Base-by-base conservation (phyloP, 805 yeast species). In the Pichia deserticola region DNA sequence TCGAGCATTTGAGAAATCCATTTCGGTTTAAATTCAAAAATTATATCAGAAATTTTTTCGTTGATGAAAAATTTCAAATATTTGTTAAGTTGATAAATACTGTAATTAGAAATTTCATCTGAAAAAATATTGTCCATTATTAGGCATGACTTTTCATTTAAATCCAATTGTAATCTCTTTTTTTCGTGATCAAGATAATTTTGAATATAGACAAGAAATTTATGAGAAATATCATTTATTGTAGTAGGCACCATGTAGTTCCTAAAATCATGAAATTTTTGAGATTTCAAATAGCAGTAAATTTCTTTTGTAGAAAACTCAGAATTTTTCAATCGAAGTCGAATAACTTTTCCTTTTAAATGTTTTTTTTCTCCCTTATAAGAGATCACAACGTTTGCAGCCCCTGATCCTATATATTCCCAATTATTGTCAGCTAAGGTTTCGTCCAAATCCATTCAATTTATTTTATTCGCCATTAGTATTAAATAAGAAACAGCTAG, bases 1-100 rank as follows among this genome's bases (percentile, higher is more conserved):
- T 28, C 27, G 1, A 62, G 64, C n/a, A 67, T 68, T 37, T 62
- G 62, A 54, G 73, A 73, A 25, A 76, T 57, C 81, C 81, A 77
- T 59, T 77, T 77, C 0, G 81, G 81, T 49, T 77, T 77, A 49
- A 76, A 63, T 54, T 77, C 81, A 49, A 76, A 66, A 55, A 42
- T 25, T 5, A 54, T 36, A 7, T 48, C 48, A 4, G 51, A 37
- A 1, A 35, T 10, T 12, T 36, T 30, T 0, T 46, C 32, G 29
- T 51, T 47, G 1, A 54, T n/a, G 43, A 57, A 60, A 15, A 65
- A 51, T 4, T 46, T 48, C 36, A 62, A 40, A 47, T 66, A 65
- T 42, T 67, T 67, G 48, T 57, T 60, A 13, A 64, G 42, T 15
- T 43, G 41, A 5, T 61, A 20, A 29, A 30, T 32, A 5, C 42